Evolutionary conservation across 768 basidiomycete genomes (phyloP).

Genomic region (Hortiboletus flavorubellus): DNA sequence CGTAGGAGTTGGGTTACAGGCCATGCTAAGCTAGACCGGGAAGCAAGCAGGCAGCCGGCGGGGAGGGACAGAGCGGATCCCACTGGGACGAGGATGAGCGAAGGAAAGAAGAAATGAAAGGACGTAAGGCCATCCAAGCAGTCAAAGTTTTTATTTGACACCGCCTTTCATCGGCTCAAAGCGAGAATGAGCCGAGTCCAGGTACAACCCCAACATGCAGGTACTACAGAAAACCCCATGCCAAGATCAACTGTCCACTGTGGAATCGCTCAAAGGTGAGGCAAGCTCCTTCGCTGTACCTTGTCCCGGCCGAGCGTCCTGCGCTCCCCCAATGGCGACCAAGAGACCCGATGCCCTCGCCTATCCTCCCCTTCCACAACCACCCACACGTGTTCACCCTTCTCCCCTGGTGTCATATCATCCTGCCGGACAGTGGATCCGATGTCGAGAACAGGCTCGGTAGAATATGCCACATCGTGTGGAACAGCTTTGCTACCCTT

Average conservation of each 20-base stretch:
- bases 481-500: conserved; percentile 29
- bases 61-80: background rate
- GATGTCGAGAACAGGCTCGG: conserved; percentile 20
- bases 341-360: conserved; percentile 21
- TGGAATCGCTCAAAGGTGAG: conserved; percentile 66
- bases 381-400: background rate
- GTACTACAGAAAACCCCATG: background rate
- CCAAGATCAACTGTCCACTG: conserved; percentile 33
- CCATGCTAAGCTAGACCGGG: conserved; percentile 16
- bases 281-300: conserved; percentile 20
- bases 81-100: background rate
- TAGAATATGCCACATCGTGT: conserved; percentile 3
- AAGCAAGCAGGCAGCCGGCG: too few species aligned
- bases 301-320: conserved; percentile 12
- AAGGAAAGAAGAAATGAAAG: background rate
- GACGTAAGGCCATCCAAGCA: background rate
- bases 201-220: background rate
- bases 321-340: conserved; percentile 25
- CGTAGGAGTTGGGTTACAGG: conserved; percentile 44
- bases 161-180: background rate
- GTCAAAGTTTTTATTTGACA: background rate
- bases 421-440: conserved; percentile 23
- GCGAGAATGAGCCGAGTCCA: background rate
- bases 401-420: conserved; percentile 1
- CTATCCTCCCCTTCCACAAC: conserved; percentile 5